Base-by-base conservation (phyloP, 2,329 filamentous ascomycete species). In the Xylogone sp. region DNA sequence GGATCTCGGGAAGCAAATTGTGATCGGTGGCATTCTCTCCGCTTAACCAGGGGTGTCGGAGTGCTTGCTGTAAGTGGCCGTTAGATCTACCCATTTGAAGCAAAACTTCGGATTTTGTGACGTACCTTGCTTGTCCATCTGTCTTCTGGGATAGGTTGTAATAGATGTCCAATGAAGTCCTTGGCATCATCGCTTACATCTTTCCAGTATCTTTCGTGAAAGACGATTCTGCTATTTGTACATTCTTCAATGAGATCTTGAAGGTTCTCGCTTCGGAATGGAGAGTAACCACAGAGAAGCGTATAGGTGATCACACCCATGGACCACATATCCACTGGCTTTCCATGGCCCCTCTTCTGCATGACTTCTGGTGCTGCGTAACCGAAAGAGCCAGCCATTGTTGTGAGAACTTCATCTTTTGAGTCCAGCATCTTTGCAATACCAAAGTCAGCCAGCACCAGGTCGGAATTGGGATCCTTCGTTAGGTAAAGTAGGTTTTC, bases 251-350 rank as follows among this genome's bases (percentile, higher is more conserved):
- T 95, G 59, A 99, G 78, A 64, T 97, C 94, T 59, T 87, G 82
- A 46, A 99, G 78, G 64, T 89, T 96, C 75, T 99, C 94, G 56
- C 91, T 94, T 60, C 94, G 86, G 82, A 99, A 99, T 19, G 94
- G 94, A 43, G 93, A 97, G 76, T 99, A 99, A 61, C 94, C 94
- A 68, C 95, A 99, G 48, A 99, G 87, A 22, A 99, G 79, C 16
- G 94, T 99, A 73, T 99, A 99, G 42, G 94, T 97, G 65, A 99
- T 99, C 65, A 99, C 94, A 56, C 94, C 94, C 72, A 99, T 81
- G 2, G 94, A 97, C 94, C 94, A 99, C 90, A 99, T 96, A 68
- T 99, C 94, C 29, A 97, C 94, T 3, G 94, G 90, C 72, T 97
- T 99, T 68, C 94, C 94, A 69, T 99, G 95, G 19, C 94, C 94